These are phyloP conservation scores for Vigna nakashimae DNA, from an alignment of 306 rosid species.

Conservation along the genomic window DNA sequence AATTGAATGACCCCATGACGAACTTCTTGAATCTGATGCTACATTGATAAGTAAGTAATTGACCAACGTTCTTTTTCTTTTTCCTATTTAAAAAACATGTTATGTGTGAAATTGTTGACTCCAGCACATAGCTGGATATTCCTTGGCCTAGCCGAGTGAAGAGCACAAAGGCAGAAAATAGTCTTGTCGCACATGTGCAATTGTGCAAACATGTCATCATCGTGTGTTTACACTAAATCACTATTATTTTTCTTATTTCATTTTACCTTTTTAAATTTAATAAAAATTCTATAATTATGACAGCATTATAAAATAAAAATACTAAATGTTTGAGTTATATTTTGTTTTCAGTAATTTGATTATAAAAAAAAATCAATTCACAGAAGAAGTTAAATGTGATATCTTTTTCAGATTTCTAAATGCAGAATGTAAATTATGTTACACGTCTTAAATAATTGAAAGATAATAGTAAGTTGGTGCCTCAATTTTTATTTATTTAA, in stretches of 20 bases:
- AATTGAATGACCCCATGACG: neutral
- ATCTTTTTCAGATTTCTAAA: too few relatives aligned
- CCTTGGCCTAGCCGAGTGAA: neutral
- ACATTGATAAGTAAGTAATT: neutral
- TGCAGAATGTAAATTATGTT: too few relatives aligned
- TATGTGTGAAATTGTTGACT: conserved; percentile 37
- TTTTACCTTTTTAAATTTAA: neutral
- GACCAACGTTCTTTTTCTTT: neutral
- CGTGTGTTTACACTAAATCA: conserved; percentile 16
- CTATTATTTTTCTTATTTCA: neutral
- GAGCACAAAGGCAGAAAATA: neutral
- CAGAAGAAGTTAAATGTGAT: too few relatives aligned
- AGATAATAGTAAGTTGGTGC: too few relatives aligned
- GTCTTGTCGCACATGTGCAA: conserved; percentile 40
- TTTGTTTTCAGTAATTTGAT: too few relatives aligned
- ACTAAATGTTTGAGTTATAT: too few relatives aligned
- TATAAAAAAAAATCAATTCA: too few relatives aligned
- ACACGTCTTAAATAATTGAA: too few relatives aligned
- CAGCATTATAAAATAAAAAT: too few relatives aligned
- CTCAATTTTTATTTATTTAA: too few relatives aligned
- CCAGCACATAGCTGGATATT: conserved; percentile 21
- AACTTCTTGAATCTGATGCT: neutral
- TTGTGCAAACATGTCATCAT: conserved; percentile 26
- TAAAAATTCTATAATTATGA: too few relatives aligned
- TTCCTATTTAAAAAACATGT: neutral